Evolutionary conservation across 1,284 basidiomycete species (phyloP).

Genomic region (Malassezia dermatis): DNA sequence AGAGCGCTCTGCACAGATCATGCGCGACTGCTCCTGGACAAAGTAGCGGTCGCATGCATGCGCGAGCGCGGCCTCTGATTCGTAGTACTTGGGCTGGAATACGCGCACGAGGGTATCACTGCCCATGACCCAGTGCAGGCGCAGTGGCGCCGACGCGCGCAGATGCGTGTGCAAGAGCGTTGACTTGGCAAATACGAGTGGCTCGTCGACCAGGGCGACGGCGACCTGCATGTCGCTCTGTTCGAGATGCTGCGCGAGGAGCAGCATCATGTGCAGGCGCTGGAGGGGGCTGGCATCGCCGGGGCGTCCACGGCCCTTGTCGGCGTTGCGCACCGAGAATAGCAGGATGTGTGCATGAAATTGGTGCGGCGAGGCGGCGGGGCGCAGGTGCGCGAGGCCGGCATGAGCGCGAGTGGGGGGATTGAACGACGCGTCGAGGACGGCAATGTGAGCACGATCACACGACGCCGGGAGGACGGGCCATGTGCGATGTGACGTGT

Average conservation of each 20-base stretch:
- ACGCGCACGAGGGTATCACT: slow-evolving; percentile 79
- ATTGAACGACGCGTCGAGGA: slow-evolving; percentile 88
- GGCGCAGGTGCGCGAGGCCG: slow-evolving; percentile 57
- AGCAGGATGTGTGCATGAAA: slow-evolving; percentile 72
- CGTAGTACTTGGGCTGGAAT: slow-evolving; percentile 69
- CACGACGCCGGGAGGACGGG: slow-evolving; percentile 7
- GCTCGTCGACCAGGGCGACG: slow-evolving; percentile 72
- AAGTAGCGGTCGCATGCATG: slow-evolving; percentile 58
- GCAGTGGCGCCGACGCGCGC: not conserved
- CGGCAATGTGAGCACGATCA: slow-evolving; percentile 46
- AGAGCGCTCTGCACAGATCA: slow-evolving; percentile 51
- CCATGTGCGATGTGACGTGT: slow-evolving; percentile 20
- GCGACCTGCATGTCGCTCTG: slow-evolving; percentile 51
- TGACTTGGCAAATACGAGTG: slow-evolving; percentile 79
- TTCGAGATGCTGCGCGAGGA: slow-evolving; percentile 36
- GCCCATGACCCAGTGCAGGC: slow-evolving; percentile 64
- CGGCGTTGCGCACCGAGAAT: slow-evolving; percentile 76
- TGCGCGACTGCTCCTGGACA: slow-evolving; percentile 53
- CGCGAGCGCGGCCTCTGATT: slow-evolving; percentile 53
- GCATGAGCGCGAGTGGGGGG: slow-evolving; percentile 81
- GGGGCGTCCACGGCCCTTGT: slow-evolving; percentile 62
- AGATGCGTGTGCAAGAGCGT: slow-evolving; percentile 28
- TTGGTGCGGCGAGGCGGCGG: not conserved
- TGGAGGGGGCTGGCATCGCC: slow-evolving; percentile 53
- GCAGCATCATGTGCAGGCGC: slow-evolving; percentile 47